phyloP scores from a whole-genome alignment of 2,329 filamentous ascomycete species.

The Fusarium sulawesiense region DNA sequence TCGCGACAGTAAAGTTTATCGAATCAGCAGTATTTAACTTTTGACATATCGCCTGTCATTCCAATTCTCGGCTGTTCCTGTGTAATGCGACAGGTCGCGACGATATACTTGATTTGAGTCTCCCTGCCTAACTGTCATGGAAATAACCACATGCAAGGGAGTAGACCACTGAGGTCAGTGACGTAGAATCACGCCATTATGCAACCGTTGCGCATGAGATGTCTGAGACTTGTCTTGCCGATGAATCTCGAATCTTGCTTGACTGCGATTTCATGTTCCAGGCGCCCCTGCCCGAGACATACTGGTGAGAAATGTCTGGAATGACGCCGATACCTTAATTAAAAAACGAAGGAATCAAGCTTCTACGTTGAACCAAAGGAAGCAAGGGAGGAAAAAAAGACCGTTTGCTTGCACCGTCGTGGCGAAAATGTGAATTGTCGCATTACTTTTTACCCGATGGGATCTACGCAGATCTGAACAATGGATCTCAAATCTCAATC shows the following conservation, averaged over 20 bases:
- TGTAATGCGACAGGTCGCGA: background rate
- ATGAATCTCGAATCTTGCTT: background rate
- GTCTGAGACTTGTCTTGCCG: slow-evolving; percentile 6
- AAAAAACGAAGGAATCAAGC: background rate
- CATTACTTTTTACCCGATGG: background rate
- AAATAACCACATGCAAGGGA: slow-evolving; percentile 23
- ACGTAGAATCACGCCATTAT: slow-evolving; percentile 1
- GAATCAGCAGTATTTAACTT: background rate
- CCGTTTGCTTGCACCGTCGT: background rate
- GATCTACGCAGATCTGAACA: slow-evolving; percentile 2
- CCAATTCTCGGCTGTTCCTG: background rate
- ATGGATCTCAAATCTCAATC: background rate
- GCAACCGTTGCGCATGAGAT: background rate
- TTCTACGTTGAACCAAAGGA: background rate
- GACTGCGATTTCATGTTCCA: slow-evolving; percentile 11
- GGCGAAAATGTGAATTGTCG: slow-evolving; percentile 9
- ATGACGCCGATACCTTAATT: slow-evolving; percentile 11
- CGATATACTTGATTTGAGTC: background rate
- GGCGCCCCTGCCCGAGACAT: slow-evolving; percentile 22
- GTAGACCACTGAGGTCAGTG: too few species aligned
- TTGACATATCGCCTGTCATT: background rate
- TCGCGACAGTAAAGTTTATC: background rate
- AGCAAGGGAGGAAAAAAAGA: background rate
- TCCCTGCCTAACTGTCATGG: slow-evolving; percentile 21
- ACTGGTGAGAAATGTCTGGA: slow-evolving; percentile 6